Evolutionary conservation across 306 rosid genomes (phyloP), one percentile per base, ranked within the genome.

Genomic region (Morella rubra): DNA sequence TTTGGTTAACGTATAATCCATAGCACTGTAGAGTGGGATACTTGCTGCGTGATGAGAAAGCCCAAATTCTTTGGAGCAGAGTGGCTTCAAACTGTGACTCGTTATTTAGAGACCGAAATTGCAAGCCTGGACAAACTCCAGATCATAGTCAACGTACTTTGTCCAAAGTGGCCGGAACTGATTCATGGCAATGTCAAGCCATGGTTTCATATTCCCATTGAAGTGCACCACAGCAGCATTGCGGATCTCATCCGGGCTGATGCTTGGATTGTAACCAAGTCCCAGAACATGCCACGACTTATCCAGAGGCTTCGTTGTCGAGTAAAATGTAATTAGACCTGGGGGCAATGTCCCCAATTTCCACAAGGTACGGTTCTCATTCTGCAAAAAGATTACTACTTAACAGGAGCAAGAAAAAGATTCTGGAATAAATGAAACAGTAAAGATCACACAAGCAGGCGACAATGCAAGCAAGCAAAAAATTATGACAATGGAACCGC

Each of bases 201-300:
- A 91, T 45, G 97, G 97, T 68, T 91, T 91, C 97, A 91, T 85
- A 74, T 91, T 91, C 64, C 97, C 97, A 37, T 91, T 90, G 85
- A 90, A 91, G 83, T 91, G 97, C 75, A 90, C 95, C 73, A 91
- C 97, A 41, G 97, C 97, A 55, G 97, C 97, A 70, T 90, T 90
- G 12, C 47, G 78, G 24, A 91, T 91, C 88, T 91, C 97, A 0
- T 85, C 95, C 87, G 83, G 82, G 85, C 95, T 84, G 46, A 91
- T 90, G 84, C 95, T 91, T n/a, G 97, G 97, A 73, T 91, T 91
- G 72, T 91, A 91, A 60, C 97, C 95, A 40, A 91, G 93, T 58
- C 97, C 97, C 74, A 91, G 86, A 77, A 91, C 97, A 80, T 91
- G 97, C 97, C 97, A 91, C 67, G 97, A 90, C 81, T 91, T 91